Evolutionary conservation across 768 basidiomycete genomes (phyloP), one percentile per base, ranked within the genome.

Genomic region (Suillus weaverae): DNA sequence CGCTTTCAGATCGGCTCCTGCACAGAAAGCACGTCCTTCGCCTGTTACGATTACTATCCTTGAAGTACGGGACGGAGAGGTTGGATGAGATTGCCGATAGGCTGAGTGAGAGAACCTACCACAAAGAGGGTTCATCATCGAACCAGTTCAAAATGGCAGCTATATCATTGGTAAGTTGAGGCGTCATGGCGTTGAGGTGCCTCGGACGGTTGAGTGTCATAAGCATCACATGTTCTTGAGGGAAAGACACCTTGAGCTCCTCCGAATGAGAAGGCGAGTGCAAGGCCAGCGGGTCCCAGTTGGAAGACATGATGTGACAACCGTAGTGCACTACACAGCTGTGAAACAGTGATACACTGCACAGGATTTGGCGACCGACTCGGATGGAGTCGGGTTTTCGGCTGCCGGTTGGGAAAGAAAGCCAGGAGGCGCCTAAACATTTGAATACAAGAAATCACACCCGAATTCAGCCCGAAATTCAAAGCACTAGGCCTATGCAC

Each of bases 41-140:
- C 91, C 92, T 56, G 91, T 93, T 56, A 94, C 72, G 68, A 94
- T 81, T 43, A 81, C 84, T 11, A 90, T 89, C 92, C 91, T 93
- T 71, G 41, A 22, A 59, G 18, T 14, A 41, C 16, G 61, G 26
- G 14, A 26, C 20, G 32, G 9, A 33, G 62, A 26, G 38, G 13
- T 43, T 41, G 35, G 22, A 38, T 30, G 10, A 33, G 50, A 39
- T 55, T 33, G n/a, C 32, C 32, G 20, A 32, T 36, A 13, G 20
- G 36, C 16, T 44, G 41, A 35, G 43, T 18, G 35, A 68, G 13
- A 44, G n/a, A 41, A 78, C 83, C 18, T 70, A 91, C 92, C 92
- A 94, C n/a, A 93, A 75, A 56, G 78, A 77, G 18, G 89, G 82
- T 61, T 92, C 89, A 1, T 83, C 76, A 67, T 92, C 89, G 69